phyloP scores from a whole-genome alignment of 163 green algal species.

The Scenedesmus sp. region DNA sequence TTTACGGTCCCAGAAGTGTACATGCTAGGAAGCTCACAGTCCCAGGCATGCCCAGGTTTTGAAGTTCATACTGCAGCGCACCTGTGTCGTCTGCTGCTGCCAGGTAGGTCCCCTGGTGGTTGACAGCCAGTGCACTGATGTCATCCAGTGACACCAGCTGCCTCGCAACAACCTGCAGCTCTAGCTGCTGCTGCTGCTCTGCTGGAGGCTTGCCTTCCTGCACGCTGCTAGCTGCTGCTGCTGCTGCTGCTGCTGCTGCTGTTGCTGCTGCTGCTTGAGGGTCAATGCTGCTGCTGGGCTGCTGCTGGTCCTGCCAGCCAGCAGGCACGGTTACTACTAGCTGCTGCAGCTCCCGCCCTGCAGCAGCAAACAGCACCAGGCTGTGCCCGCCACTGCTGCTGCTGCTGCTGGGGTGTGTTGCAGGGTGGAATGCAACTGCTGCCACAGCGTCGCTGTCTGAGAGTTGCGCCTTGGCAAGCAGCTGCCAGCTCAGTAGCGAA shows the following conservation, averaged over 20 bases:
- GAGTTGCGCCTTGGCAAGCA: neutral
- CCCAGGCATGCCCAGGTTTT: neutral
- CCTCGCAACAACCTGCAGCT: neutral
- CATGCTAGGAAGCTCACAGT: neutral
- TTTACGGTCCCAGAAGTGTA: neutral
- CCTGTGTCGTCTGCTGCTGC: conserved; percentile 30
- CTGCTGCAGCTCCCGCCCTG: conserved; percentile 9
- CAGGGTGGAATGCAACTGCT: neutral
- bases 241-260: neutral
- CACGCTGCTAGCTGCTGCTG: neutral
- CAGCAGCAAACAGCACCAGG: conserved; percentile 11
- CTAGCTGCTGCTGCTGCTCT: conserved; percentile 5
- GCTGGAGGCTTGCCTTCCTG: neutral
- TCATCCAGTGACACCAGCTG: conserved; percentile 18
- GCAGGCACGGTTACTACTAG: neutral
- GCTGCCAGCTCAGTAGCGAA: neutral
- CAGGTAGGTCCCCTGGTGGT: conserved; percentile 4
- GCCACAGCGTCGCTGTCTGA: neutral
- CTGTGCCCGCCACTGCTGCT: neutral
- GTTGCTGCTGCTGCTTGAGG: neutral
- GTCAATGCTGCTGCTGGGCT: neutral
- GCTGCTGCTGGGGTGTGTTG: neutral
- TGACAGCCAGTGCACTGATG: conserved; percentile 12
- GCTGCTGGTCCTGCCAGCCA: neutral
- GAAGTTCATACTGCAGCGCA: neutral